phyloP scores from a whole-genome alignment of 163 green algal species.

The Volvox carteri region DNA sequence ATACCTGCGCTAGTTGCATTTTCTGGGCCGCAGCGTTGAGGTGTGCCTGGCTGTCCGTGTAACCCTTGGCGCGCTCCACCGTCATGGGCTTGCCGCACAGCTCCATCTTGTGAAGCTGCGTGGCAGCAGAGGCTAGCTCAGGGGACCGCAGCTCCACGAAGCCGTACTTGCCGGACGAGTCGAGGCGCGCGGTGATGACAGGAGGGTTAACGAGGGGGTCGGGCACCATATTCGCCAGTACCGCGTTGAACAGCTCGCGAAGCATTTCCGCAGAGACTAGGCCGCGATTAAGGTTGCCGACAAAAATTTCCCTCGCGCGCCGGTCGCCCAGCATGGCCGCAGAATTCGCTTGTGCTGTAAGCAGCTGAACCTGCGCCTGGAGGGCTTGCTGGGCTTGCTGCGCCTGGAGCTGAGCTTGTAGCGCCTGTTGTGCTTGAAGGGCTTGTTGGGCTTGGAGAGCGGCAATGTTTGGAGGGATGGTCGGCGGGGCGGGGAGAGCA shows the following conservation, averaged over 20 bases:
- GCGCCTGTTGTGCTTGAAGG: constrained; percentile 41
- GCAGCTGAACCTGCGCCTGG: constrained; percentile 49
- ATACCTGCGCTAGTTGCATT: constrained; percentile 49
- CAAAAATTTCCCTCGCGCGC: constrained; percentile 53
- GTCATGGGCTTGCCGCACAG: constrained; percentile 84
- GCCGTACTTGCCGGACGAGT: constrained; percentile 80
- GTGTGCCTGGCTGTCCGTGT: constrained; percentile 71
- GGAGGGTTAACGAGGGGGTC: constrained; percentile 85
- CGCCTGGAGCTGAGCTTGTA: constrained; percentile 14
- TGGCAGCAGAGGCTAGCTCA: constrained; percentile 84
- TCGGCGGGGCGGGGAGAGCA: neutral
- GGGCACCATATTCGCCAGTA: constrained; percentile 81
- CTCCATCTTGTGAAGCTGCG: constrained; percentile 88
- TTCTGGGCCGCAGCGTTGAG: constrained; percentile 34
- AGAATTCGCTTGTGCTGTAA: constrained; percentile 47
- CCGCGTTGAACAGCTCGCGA: constrained; percentile 88
- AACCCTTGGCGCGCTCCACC: constrained; percentile 92
- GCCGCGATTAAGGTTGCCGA: constrained; percentile 56
- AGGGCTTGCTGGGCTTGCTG: constrained; percentile 52
- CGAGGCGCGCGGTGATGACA: constrained; percentile 81
- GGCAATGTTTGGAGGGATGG: constrained; percentile 24
- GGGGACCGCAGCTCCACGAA: constrained; percentile 92
- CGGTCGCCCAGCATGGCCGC: constrained; percentile 48
- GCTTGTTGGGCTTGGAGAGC: constrained; percentile 22
- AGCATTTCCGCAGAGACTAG: constrained; percentile 82